phyloP scores from a whole-genome alignment of 2,329 filamentous ascomycete species.

The Aureobasidium sp. region DNA sequence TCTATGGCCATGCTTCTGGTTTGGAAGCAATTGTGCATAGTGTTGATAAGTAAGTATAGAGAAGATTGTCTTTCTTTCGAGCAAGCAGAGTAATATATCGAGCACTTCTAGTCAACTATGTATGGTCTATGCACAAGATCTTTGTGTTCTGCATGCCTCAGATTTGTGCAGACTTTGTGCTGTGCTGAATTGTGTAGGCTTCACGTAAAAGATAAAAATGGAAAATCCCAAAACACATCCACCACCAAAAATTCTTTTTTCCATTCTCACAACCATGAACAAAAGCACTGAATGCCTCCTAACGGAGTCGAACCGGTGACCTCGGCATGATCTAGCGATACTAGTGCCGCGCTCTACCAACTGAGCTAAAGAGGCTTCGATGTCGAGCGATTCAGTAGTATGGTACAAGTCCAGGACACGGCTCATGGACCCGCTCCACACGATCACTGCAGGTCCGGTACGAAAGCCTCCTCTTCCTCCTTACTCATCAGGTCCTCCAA shows the following conservation, averaged over 20 bases:
- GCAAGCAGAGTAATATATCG: neutral
- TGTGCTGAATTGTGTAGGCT: neutral
- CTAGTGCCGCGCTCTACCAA: slow-evolving; percentile 14
- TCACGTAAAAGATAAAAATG: neutral
- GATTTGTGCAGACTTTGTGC: neutral
- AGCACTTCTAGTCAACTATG: neutral
- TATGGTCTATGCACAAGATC: neutral
- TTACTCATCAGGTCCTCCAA: neutral
- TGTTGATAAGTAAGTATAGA: no score
- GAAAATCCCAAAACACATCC: neutral
- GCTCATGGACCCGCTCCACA: neutral
- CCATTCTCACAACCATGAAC: neutral
- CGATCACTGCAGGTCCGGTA: neutral
- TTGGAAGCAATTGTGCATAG: no score
- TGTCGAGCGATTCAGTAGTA: accelerated
- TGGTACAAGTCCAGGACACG: accelerated
- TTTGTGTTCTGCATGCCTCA: neutral
- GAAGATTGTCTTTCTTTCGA: no score
- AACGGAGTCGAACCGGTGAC: slow-evolving; percentile 12
- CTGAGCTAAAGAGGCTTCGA: slow-evolving; percentile 12
- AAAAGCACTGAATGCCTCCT: neutral
- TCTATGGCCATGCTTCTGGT: no score
- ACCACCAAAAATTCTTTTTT: neutral
- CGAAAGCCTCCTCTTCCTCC: neutral
- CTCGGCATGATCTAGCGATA: slow-evolving; percentile 6